Percentiles rank a stretch among this genome's conserved stretches.
Conservation (phyloP, 2,329 filamentous ascomycete genomes). For the Claviceps digitariae region DNA sequence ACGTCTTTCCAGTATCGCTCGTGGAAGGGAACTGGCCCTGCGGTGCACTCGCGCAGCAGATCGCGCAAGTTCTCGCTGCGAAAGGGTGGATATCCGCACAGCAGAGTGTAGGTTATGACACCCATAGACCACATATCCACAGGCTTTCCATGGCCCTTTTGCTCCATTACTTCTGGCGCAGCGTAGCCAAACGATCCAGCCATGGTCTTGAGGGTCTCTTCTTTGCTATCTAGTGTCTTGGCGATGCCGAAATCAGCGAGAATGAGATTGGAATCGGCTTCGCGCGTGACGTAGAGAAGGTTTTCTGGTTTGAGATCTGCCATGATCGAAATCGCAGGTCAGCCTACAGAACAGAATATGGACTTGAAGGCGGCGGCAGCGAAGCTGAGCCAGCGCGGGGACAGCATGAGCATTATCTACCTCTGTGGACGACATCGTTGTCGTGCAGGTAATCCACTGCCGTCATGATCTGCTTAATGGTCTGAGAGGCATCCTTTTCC, state of each 20-base stretch:
- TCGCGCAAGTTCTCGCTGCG: conserved; percentile 86
- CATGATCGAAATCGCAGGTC: not conserved
- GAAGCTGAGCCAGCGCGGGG: not conserved
- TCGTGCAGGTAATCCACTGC: conserved; percentile 91
- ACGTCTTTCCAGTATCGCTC: conserved; percentile 98
- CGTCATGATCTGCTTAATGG: conserved; percentile 83
- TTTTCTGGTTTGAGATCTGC: conserved; percentile 96
- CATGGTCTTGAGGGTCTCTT: conserved; percentile 94
- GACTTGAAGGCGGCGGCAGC: not conserved
- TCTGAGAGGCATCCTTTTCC: conserved; percentile 92
- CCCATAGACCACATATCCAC: conserved; percentile 99
- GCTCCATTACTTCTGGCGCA: conserved; percentile 95
- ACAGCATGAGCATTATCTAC: conserved; percentile 46
- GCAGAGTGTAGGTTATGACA: conserved; percentile 94
- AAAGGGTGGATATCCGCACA: conserved; percentile 97
- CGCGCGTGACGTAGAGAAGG: conserved; percentile 76
- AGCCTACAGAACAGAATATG: not conserved
- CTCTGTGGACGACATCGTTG: conserved; percentile 92
- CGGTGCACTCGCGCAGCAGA: conserved; percentile 86
- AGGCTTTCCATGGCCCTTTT: conserved; percentile 92
- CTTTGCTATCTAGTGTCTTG: conserved; percentile 85
- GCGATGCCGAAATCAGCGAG: conserved; percentile 97
- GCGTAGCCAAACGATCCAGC: conserved; percentile 97
- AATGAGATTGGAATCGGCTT: conserved; percentile 69
- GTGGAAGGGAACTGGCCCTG: conserved; percentile 78